Percentiles rank a stretch among this genome's conserved stretches.
Evolutionary conservation across 2,329 filamentous ascomycete genomes (phyloP).

Genomic region (Monosporascus sp.): DNA sequence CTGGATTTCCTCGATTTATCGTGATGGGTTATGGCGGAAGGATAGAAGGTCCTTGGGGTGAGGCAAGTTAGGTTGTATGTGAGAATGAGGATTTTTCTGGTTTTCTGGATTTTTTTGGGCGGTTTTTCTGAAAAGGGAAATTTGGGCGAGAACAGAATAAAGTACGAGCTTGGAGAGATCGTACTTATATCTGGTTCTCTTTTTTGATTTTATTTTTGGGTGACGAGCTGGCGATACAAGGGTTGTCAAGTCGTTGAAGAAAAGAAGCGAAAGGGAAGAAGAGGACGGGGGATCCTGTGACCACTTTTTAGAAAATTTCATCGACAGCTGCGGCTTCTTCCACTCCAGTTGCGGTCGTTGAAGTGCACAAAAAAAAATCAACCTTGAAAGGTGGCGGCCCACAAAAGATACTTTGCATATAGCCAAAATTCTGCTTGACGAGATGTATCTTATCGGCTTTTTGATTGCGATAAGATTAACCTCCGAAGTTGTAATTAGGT

Average conservation of each 20-base stretch:
- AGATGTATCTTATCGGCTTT: neutral
- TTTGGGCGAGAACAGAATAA: conserved; percentile 55
- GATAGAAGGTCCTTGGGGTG: conserved; percentile 2
- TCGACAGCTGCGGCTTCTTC: neutral
- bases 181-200: conserved; percentile 46
- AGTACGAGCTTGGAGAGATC: conserved; percentile 44
- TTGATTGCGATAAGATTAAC: neutral
- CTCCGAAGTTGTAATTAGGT: no score
- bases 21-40: neutral
- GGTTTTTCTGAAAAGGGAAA: conserved; percentile 41
- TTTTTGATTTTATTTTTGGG: conserved; percentile 44
- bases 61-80: conserved; percentile 7
- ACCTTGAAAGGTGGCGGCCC: neutral
- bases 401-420: neutral
- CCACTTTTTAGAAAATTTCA: conserved; percentile 15
- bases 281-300: conserved; percentile 8
- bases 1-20: neutral
- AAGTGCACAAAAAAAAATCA: conserved; percentile 6
- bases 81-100: conserved; percentile 36
- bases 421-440: neutral
- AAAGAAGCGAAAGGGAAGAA: conserved; percentile 32
- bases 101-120: conserved; percentile 59
- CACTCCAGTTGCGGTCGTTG: neutral
- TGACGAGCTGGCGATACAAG: conserved; percentile 41
- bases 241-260: conserved; percentile 41